These are phyloP conservation scores for Agrostemma githago DNA, from an alignment of 148 eudicot species.

Conservation along the genomic window DNA sequence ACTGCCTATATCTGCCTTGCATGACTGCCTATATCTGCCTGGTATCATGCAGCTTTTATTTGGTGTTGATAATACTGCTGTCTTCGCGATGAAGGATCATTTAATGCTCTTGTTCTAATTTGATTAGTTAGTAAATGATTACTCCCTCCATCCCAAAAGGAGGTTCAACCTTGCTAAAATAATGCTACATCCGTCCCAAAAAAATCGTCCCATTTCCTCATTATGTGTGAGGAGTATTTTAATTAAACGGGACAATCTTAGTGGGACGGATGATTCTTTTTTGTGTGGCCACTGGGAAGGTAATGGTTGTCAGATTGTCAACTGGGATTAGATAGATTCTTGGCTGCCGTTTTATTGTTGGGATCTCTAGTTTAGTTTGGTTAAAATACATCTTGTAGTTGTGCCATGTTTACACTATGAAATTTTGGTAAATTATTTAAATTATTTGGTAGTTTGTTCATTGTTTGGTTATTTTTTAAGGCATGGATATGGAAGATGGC, in stretches of 20 bases:
- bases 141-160: background rate
- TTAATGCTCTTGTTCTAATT: background rate
- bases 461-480: conserved; percentile 33
- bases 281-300: background rate
- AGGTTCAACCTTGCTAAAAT: background rate
- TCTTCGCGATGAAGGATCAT: background rate
- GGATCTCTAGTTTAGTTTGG: background rate
- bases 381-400: background rate
- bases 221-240: too few species aligned
- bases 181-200: background rate
- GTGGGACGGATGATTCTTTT: background rate
- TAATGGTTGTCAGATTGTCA: background rate
- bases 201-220: too few species aligned
- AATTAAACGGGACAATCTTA: too few species aligned
- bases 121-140: background rate
- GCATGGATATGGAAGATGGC: conserved; percentile 99
- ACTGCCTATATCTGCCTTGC: background rate
- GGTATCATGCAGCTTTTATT: background rate
- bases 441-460: conserved; percentile 3
- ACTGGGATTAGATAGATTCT: background rate
- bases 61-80: background rate
- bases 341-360: background rate
- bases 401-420: background rate
- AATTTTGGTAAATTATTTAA: background rate
- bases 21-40: background rate